Evolutionary conservation across 176 grass and related monocot genomes (phyloP).

Genomic region (Triticum timopheevii): DNA sequence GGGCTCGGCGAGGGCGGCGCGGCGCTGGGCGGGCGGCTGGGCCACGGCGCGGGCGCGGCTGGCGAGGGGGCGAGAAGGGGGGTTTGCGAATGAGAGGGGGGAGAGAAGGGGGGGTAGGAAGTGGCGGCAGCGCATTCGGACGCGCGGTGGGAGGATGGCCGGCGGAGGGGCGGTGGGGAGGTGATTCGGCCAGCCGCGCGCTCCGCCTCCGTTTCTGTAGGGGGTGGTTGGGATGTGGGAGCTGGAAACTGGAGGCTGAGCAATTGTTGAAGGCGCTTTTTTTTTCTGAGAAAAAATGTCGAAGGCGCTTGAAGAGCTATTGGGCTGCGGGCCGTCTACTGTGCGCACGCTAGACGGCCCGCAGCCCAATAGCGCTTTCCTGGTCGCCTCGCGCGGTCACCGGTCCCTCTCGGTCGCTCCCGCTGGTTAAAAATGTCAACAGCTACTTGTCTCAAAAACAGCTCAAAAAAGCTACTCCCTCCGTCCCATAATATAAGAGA

Average conservation of each 20-base stretch:
- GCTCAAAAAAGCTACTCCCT: too few species aligned
- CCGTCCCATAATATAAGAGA: too few species aligned
- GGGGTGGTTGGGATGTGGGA: background rate
- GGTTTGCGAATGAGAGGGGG: slow-evolving; percentile 14
- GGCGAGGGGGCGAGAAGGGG: background rate
- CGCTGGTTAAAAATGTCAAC: too few species aligned
- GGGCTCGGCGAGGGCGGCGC: slow-evolving; percentile 52
- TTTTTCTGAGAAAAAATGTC: too few species aligned
- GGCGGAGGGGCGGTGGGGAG: background rate
- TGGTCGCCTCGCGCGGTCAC: too few species aligned
- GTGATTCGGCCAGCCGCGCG: background rate
- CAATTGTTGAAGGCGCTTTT: too few species aligned
- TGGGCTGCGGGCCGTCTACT: too few species aligned
- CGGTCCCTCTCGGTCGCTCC: too few species aligned
- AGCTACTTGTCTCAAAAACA: too few species aligned
- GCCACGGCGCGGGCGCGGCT: background rate
- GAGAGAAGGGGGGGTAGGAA: slow-evolving; percentile 22
- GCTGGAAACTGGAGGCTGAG: background rate
- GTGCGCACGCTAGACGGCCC: too few species aligned
- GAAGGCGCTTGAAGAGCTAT: too few species aligned
- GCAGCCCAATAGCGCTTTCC: too few species aligned
- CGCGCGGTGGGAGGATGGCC: background rate
- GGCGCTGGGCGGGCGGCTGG: background rate
- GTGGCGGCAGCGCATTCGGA: slow-evolving; percentile 36
- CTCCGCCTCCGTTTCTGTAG: background rate